Conservation (phyloP, 345 rosid genomes). For the Heritiera fomes region DNA sequence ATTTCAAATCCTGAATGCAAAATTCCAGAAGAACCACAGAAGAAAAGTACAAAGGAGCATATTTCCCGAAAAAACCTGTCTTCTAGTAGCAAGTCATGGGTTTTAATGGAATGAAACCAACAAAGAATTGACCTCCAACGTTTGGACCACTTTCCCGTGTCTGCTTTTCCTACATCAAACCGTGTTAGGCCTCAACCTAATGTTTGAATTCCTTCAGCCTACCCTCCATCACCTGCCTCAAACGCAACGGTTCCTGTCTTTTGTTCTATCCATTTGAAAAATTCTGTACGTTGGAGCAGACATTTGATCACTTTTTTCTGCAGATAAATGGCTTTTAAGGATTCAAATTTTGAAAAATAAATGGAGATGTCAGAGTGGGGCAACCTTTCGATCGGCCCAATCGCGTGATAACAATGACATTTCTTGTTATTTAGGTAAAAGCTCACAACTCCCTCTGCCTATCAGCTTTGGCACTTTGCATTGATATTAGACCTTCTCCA, state of each 20-base stretch:
- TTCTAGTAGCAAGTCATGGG: background rate
- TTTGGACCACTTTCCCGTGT: background rate
- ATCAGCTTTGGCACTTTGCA: constrained; percentile 14
- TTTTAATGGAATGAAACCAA: constrained; percentile 9
- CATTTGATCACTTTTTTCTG: background rate
- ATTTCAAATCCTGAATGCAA: background rate
- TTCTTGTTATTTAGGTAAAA: constrained; percentile 42
- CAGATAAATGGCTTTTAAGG: background rate
- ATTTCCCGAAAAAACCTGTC: background rate
- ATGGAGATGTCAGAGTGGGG: constrained; percentile 25
- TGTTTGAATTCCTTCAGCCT: background rate
- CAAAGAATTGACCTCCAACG: background rate
- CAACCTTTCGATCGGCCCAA: constrained; percentile 30
- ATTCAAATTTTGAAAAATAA: background rate
- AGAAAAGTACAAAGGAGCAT: background rate
- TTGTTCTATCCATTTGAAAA: background rate
- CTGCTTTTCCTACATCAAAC: background rate
- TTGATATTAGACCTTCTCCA: background rate
- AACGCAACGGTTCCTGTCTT: background rate
- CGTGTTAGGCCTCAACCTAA: background rate
- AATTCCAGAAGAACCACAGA: background rate
- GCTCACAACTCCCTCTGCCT: background rate
- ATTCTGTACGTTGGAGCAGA: background rate
- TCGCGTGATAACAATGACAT: constrained; percentile 50
- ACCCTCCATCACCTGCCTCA: background rate